These are phyloP conservation scores for Dryadomyces quercus-mongolicae DNA, from an alignment of 2,329 filamentous ascomycete genomes.

Conservation along the genomic window DNA sequence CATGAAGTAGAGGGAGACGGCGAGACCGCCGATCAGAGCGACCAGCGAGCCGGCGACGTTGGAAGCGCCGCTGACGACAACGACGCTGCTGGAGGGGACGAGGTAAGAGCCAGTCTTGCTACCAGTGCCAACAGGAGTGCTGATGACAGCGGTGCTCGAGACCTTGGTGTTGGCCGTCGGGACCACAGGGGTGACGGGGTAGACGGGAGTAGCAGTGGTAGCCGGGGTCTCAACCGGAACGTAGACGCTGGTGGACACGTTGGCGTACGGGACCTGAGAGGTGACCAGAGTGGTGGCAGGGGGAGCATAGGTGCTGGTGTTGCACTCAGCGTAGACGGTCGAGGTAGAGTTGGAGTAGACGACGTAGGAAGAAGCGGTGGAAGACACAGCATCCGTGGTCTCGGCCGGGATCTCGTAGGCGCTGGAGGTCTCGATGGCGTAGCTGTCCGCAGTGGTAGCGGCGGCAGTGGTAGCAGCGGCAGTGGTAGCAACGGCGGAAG, in stretches of 20 bases:
- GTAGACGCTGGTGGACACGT: not conserved
- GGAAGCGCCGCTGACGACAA: not conserved
- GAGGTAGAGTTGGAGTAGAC: slow-evolving; percentile 6
- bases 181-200: slow-evolving; percentile 4
- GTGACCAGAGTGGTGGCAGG: slow-evolving; percentile 1
- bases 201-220: not conserved
- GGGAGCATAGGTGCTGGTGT: not conserved
- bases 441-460: not conserved
- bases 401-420: not conserved
- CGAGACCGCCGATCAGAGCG: not conserved
- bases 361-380: slow-evolving; percentile 2
- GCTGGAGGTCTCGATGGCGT: not conserved
- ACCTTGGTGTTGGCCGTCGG: not conserved
- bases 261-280: too few species aligned
- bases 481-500: slow-evolving; percentile 10
- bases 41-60: not conserved
- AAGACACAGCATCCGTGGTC: not conserved
- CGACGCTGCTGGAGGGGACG: slow-evolving; percentile 5
- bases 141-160: slow-evolving; percentile 7
- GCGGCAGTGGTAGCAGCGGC: slow-evolving; percentile 7
- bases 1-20: not conserved
- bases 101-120: not conserved
- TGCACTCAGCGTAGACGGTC: not conserved
- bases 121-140: not conserved
- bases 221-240: not conserved